phyloP scores from a whole-genome alignment of 2,329 filamentous ascomycete species.

The Verticillium dahliae region DNA sequence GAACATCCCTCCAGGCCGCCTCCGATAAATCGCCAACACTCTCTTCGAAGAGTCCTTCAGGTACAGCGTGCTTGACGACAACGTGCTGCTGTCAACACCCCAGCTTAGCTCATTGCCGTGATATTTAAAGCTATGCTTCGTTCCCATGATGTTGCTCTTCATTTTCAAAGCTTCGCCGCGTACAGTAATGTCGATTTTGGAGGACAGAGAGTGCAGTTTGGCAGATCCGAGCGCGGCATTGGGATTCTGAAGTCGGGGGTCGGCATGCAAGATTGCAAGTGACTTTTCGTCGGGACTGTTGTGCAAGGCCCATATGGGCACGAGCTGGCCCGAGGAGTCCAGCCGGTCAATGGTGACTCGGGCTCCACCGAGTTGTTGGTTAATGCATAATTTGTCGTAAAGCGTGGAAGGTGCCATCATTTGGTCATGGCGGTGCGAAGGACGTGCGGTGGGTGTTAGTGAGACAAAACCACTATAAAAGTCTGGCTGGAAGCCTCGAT shows the following conservation, averaged over 20 bases:
- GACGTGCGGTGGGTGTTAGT: too few species aligned
- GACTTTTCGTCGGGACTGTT: not conserved
- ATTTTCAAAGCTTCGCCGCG: not conserved
- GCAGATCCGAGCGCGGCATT: not conserved
- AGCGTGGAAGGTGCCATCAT: not conserved
- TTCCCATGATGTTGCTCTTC: not conserved
- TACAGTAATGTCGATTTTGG: not conserved
- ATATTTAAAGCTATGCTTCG: not conserved
- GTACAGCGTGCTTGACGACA: conserved; percentile 1
- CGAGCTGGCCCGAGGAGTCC: not conserved
- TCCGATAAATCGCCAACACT: not conserved
- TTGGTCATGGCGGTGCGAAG: too few species aligned
- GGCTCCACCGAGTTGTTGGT: not conserved
- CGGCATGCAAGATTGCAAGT: not conserved
- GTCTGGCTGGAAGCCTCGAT: too few species aligned
- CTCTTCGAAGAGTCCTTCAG: not conserved
- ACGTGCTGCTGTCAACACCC: not conserved
- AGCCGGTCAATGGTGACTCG: conserved; percentile 2
- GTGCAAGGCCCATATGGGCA: conserved; percentile 1
- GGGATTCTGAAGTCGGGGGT: conserved; percentile 1
- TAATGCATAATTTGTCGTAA: conserved; percentile 1
- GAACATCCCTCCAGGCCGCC: not conserved
- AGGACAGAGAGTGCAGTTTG: not conserved
- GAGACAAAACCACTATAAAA: too few species aligned
- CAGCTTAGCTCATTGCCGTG: not conserved